Evolutionary conservation across 208 protist genomes (phyloP).

Genomic region (Herpetomonas samuelpessoai): DNA sequence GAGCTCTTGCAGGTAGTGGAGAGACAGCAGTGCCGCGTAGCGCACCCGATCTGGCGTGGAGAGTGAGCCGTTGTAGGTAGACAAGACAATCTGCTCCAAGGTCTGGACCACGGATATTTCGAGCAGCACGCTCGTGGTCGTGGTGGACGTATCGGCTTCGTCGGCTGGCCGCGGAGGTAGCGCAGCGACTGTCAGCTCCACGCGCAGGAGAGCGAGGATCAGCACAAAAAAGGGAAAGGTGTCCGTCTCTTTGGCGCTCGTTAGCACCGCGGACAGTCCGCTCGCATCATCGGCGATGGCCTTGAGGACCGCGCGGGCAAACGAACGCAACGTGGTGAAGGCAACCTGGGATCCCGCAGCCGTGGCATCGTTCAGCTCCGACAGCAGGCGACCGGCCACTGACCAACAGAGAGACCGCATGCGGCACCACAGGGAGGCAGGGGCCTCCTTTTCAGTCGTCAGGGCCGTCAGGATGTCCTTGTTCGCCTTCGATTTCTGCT

Average conservation of each 20-base stretch:
- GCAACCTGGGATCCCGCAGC: neutral
- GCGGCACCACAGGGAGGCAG: conserved; percentile 24
- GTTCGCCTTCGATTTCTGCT: too few relatives aligned
- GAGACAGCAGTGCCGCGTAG: conserved; percentile 67
- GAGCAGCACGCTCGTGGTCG: neutral
- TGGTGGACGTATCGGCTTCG: neutral
- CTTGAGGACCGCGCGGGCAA: conserved; percentile 10
- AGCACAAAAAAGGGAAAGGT: conserved; percentile 28
- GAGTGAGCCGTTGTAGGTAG: conserved; percentile 55
- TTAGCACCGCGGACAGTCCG: conserved; percentile 8
- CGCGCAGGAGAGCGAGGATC: conserved; percentile 28
- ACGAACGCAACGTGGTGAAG: neutral
- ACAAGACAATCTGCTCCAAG: conserved; percentile 29
- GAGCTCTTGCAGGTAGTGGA: conserved; percentile 52
- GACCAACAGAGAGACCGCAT: conserved; percentile 45
- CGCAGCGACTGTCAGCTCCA: conserved; percentile 9
- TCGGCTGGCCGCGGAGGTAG: neutral
- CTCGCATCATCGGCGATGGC: conserved; percentile 1
- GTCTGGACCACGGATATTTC: neutral
- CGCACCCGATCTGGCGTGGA: conserved; percentile 61
- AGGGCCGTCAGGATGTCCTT: conserved; percentile 1
- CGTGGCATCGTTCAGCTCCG: conserved; percentile 6
- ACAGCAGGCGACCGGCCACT: conserved; percentile 29
- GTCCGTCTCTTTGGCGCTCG: conserved; percentile 13
- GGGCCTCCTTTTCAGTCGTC: neutral